A percentile compares a stretch with the other conserved stretches of the same genome.
These are phyloP conservation scores for Endoconidiophora laricicola DNA, from an alignment of 2,329 filamentous ascomycete species.

Conservation along the genomic window DNA sequence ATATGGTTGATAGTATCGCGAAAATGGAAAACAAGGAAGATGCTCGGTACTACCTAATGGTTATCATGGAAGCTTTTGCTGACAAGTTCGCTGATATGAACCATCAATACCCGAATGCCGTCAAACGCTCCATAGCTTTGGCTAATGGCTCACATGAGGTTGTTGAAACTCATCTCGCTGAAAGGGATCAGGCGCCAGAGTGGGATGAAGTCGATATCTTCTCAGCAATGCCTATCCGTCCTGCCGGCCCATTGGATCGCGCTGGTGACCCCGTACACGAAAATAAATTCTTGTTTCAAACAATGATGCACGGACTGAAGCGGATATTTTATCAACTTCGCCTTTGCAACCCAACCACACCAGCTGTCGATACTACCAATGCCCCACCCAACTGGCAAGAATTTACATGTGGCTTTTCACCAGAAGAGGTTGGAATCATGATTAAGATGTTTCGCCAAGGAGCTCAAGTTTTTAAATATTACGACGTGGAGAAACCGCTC, in stretches of 20 bases:
- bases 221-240: conserved; percentile 71
- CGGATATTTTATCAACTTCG: conserved; percentile 81
- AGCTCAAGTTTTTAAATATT: conserved; percentile 91
- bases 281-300: conserved; percentile 97
- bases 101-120: conserved; percentile 80
- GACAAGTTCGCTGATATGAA: conserved; percentile 99
- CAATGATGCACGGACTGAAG: conserved; percentile 86
- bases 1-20: conserved; percentile 96
- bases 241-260: conserved; percentile 70
- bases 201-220: conserved; percentile 99
- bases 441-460: conserved; percentile 96
- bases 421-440: conserved; percentile 91
- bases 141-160: conserved; percentile 40
- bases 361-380: conserved; percentile 55
- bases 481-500: conserved; percentile 64
- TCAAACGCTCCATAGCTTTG: conserved; percentile 59
- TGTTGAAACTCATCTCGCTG: conserved; percentile 69
- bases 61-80: conserved; percentile 93
- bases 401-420: conserved; percentile 88
- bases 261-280: conserved; percentile 82
- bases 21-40: conserved; percentile 87
- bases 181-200: conserved; percentile 64
- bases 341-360: conserved; percentile 52
- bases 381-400: conserved; percentile 87
- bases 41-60: conserved; percentile 85